Percentiles rank a stretch among this genome's conserved stretches.
Evolutionary conservation across 305 asterid genomes (phyloP).

Genomic region (Fraxinus paxiana): DNA sequence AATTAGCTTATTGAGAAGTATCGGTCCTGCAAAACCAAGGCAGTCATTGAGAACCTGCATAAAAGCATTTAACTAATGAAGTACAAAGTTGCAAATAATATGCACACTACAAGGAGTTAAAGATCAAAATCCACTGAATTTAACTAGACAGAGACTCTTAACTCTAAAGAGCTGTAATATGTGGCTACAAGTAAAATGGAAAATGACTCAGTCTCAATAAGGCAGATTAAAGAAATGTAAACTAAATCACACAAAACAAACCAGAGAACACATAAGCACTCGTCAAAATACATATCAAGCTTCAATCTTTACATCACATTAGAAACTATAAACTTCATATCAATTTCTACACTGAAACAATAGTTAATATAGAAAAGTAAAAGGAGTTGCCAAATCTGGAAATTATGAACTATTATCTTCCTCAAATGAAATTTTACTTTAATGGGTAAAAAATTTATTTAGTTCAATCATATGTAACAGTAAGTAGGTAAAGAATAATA

Average conservation of each 20-base stretch:
- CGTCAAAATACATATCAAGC: background rate
- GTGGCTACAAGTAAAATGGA: background rate
- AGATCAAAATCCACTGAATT: background rate
- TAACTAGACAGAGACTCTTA: background rate
- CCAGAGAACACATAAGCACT: background rate
- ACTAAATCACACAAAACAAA: background rate
- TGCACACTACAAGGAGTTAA: background rate
- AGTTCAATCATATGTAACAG: background rate
- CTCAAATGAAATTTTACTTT: background rate
- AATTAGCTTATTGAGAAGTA: constrained; percentile 85
- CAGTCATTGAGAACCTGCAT: constrained; percentile 90
- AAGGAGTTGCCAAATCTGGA: background rate
- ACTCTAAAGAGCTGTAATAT: background rate
- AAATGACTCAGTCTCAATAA: background rate
- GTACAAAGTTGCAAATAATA: background rate
- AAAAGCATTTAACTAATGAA: constrained; percentile 9
- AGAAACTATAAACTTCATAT: background rate
- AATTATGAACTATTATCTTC: background rate
- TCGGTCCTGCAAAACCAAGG: constrained; percentile 86
- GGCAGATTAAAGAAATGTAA: background rate
- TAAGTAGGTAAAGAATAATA: background rate
- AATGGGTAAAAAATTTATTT: too few species aligned
- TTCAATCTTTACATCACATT: background rate
- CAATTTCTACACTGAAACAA: background rate
- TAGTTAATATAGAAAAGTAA: background rate